Conservation (phyloP, 2,329 filamentous ascomycete species). For the Phialophora chinensis region DNA sequence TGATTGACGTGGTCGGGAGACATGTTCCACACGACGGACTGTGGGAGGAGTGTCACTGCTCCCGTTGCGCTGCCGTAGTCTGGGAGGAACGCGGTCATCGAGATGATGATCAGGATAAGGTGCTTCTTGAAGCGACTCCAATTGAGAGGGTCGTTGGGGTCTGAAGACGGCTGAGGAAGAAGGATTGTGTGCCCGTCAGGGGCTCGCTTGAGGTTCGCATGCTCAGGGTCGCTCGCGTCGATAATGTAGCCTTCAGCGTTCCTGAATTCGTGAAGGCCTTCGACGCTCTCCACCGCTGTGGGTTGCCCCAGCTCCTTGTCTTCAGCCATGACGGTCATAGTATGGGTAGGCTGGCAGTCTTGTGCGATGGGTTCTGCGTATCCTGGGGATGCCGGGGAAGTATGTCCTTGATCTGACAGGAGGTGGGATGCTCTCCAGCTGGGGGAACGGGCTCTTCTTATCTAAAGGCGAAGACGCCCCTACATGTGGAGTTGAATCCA, state of each 20-base stretch:
- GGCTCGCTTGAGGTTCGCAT: constrained; percentile 43
- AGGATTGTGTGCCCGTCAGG: constrained; percentile 51
- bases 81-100: constrained; percentile 47
- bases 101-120: constrained; percentile 48
- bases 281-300: constrained; percentile 25
- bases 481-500: not conserved
- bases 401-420: not conserved
- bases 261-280: constrained; percentile 35
- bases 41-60: constrained; percentile 49
- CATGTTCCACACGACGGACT: constrained; percentile 49
- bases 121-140: constrained; percentile 46
- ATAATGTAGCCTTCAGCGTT: constrained; percentile 46
- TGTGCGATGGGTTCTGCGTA: not conserved
- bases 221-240: constrained; percentile 42
- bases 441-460: constrained; percentile 10
- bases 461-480: not conserved
- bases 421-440: constrained; percentile 3
- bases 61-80: constrained; percentile 53
- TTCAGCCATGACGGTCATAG: constrained; percentile 22
- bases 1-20: constrained; percentile 49
- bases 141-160: constrained; percentile 50
- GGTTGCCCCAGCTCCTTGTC: constrained; percentile 32
- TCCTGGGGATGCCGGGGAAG: not conserved
- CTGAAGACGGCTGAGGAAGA: constrained; percentile 48
- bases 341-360: not conserved